phyloP scores from a whole-genome alignment of 1,284 basidiomycete genomes.

The Ceratobasidium sp. region DNA sequence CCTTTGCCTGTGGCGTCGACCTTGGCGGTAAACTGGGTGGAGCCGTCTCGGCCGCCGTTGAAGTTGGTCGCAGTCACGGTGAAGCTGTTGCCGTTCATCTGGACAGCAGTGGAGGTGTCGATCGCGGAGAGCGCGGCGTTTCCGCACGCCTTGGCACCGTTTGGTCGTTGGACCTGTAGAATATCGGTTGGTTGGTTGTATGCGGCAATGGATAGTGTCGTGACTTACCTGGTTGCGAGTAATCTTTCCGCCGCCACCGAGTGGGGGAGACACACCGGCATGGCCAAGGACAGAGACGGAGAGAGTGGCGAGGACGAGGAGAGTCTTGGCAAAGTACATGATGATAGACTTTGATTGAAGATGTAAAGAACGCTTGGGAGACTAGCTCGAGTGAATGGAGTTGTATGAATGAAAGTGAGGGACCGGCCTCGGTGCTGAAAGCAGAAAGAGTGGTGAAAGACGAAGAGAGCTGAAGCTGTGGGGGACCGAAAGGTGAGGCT shows the following conservation, averaged over 20 bases:
- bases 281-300: constrained; percentile 7
- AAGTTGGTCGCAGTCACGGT: constrained; percentile 26
- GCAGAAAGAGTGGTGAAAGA: background rate
- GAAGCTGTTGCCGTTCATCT: constrained; percentile 6
- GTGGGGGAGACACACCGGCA: background rate
- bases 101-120: constrained; percentile 5
- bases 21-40: constrained; percentile 8
- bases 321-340: constrained; percentile 26
- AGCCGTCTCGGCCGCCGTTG: constrained; percentile 16
- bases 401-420: constrained; percentile 15
- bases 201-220: constrained; percentile 1
- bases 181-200: background rate
- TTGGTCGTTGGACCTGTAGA: background rate
- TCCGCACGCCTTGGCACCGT: constrained; percentile 5
- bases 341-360: background rate
- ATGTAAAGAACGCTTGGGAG: background rate
- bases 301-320: constrained; percentile 17
- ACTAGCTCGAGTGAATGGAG: constrained; percentile 11
- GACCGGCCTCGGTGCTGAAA: constrained; percentile 22
- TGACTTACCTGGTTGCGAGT: constrained; percentile 4
- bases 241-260: background rate
- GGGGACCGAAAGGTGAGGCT: constrained; percentile 24
- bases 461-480: background rate
- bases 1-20: constrained; percentile 24
- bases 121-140: constrained; percentile 1